Percentiles rank a stretch among this genome's conserved stretches.
Evolutionary conservation across 2,329 filamentous ascomycete species (phyloP).

Genomic region (Mariannaea elegans): DNA sequence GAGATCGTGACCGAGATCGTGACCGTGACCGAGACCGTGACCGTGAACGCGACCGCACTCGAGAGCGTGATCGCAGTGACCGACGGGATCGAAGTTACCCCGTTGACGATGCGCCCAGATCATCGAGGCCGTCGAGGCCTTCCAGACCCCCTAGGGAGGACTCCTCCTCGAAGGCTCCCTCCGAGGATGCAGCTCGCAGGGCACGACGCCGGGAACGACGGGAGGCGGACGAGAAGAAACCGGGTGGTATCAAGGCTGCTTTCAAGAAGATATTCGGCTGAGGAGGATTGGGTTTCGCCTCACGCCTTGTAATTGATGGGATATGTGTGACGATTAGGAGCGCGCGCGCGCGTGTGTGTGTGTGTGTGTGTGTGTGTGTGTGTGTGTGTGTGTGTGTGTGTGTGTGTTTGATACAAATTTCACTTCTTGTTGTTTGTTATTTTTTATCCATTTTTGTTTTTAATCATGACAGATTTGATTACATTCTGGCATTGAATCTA

Average conservation of each 20-base stretch:
- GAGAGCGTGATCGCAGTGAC: neutral
- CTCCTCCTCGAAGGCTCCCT: constrained; percentile 15
- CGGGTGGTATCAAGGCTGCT: constrained; percentile 41
- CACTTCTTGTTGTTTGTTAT: too few relatives aligned
- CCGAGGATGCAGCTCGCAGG: constrained; percentile 46
- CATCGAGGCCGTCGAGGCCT: constrained; percentile 22
- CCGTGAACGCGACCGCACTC: neutral
- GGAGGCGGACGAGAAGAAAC: constrained; percentile 44
- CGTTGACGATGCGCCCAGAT: constrained; percentile 14
- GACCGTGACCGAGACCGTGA: neutral
- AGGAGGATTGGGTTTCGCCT: constrained; percentile 25
- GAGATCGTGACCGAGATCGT: neutral
- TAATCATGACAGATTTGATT: too few relatives aligned
- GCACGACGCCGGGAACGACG: constrained; percentile 45
- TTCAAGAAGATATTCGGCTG: constrained; percentile 44
- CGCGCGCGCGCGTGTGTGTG: too few relatives aligned
- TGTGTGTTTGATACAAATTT: too few relatives aligned
- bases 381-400: too few relatives aligned
- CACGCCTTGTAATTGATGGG: constrained; percentile 33
- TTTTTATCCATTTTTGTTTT: too few relatives aligned
- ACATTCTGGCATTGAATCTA: too few relatives aligned
- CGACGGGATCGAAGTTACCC: constrained; percentile 10
- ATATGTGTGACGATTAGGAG: constrained; percentile 37
- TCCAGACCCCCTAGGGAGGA: constrained; percentile 41
- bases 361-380: too few relatives aligned